A percentile compares a stretch with the other conserved stretches of the same genome.
Conservation (phyloP, 352 stramenopile genomes). For the Pythium phragmiticola region DNA sequence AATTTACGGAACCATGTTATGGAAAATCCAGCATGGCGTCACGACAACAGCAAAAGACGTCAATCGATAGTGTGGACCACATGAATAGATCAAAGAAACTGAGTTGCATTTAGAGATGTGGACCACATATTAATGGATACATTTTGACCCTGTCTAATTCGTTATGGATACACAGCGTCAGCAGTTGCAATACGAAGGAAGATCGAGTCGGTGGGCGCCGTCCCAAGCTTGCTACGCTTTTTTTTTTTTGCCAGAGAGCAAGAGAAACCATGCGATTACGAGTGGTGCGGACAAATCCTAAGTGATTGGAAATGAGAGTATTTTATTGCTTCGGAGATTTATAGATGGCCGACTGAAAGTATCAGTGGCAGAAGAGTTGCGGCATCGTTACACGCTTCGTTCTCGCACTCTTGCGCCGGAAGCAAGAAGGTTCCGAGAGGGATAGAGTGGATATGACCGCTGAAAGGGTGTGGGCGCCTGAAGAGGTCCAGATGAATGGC, state of each 20-base stretch:
- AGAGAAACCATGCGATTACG: neutral
- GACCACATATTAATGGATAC: neutral
- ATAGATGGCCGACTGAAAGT: neutral
- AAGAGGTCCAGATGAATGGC: neutral
- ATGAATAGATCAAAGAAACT: slow-evolving; percentile 5
- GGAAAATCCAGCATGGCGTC: neutral
- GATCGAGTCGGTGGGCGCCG: neutral
- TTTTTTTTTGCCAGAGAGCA: neutral
- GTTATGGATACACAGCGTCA: slow-evolving; percentile 1
- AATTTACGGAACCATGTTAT: no score
- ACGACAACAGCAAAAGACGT: slow-evolving; percentile 2
- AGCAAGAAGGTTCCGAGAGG: neutral
- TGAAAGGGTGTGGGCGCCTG: no score
- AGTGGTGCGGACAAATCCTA: neutral
- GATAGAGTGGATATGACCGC: no score
- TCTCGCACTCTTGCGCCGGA: neutral
- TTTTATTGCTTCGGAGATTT: neutral
- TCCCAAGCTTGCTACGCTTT: neutral
- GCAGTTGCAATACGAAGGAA: neutral
- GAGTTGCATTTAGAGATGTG: neutral
- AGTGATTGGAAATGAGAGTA: neutral
- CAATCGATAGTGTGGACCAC: slow-evolving; percentile 3
- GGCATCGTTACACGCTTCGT: neutral
- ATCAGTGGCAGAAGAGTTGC: neutral
- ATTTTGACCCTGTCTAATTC: neutral